A percentile compares a stretch with the other conserved stretches of the same genome.
phyloP scores from a whole-genome alignment of 495 filamentous ascomycete species.

The Cairneyella variabilis region DNA sequence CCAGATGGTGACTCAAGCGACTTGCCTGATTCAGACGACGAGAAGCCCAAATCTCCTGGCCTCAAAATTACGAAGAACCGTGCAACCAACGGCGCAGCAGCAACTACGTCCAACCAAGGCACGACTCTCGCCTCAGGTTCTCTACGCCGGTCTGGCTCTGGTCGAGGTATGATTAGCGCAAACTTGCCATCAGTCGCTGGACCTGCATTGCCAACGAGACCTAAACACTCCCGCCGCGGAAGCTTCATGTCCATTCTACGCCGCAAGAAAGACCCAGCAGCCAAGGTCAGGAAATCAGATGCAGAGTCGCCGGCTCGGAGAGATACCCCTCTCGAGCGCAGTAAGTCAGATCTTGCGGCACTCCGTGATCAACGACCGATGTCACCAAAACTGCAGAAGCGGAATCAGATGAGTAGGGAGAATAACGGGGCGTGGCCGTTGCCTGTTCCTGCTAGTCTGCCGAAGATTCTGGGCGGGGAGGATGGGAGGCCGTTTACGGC shows the following conservation, averaged over 20 bases:
- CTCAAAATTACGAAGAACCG: conserved; percentile 10
- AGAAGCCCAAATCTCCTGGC: conserved; percentile 11
- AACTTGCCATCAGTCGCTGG: background rate
- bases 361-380: conserved; percentile 2
- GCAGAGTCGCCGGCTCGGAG: conserved; percentile 44
- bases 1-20: conserved; percentile 65
- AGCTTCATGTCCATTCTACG: conserved; percentile 44
- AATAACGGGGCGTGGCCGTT: conserved; percentile 15
- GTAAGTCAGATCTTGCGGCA: conserved; percentile 33
- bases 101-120: conserved; percentile 1
- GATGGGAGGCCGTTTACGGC: conserved; percentile 16
- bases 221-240: conserved; percentile 22
- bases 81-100: conserved; percentile 8
- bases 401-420: conserved; percentile 4
- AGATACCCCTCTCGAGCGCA: conserved; percentile 49
- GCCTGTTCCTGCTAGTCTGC: background rate
- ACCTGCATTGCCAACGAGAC: conserved; percentile 5
- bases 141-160: conserved; percentile 21
- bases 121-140: conserved; percentile 20
- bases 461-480: background rate
- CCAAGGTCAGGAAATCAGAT: conserved; percentile 39
- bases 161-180: conserved; percentile 16
- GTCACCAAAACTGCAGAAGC: conserved; percentile 21
- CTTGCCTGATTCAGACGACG: conserved; percentile 54
- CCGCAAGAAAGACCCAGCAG: conserved; percentile 39